Evolutionary conservation across 1,284 basidiomycete species (phyloP).

Genomic region (Mrakiaceae sp.): DNA sequence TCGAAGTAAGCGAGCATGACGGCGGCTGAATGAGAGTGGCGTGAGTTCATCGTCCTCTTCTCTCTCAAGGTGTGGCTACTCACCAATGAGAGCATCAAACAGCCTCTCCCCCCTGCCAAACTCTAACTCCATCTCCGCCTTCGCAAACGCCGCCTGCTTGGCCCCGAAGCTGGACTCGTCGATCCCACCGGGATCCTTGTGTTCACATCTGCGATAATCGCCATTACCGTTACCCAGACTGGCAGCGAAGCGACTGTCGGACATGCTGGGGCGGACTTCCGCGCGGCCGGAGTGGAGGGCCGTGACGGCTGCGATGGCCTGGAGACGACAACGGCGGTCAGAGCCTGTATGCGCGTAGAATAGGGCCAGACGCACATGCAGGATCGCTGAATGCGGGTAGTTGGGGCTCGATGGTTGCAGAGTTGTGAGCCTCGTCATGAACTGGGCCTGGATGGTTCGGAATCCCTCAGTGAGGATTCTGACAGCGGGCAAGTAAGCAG

Average conservation of each 20-base stretch:
- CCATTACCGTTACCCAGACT: too few species aligned
- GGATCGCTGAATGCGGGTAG: constrained; percentile 7
- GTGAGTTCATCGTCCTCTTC: not conserved
- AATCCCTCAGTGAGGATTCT: too few species aligned
- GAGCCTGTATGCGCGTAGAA: not conserved
- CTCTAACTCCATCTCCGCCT: not conserved
- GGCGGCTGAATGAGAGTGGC: not conserved
- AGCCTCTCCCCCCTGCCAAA: constrained; percentile 3
- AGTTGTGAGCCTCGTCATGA: not conserved
- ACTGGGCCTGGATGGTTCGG: not conserved
- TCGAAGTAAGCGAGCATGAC: constrained; percentile 9
- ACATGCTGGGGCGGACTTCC: not conserved
- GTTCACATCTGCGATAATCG: not conserved
- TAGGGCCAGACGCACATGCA: not conserved
- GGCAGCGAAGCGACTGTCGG: too few species aligned
- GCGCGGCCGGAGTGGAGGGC: constrained; percentile 4
- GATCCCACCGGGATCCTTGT: constrained; percentile 3
- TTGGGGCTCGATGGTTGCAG: not conserved
- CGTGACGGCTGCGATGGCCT: constrained; percentile 5
- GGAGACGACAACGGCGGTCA: too few species aligned
- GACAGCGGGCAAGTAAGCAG: too few species aligned
- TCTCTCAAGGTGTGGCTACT: not conserved
- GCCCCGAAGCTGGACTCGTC: constrained; percentile 6
- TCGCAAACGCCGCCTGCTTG: constrained; percentile 6
- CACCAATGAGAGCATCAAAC: constrained; percentile 10